phyloP scores from a whole-genome alignment of 2,329 filamentous ascomycete genomes.

The Fusarium sp. region DNA sequence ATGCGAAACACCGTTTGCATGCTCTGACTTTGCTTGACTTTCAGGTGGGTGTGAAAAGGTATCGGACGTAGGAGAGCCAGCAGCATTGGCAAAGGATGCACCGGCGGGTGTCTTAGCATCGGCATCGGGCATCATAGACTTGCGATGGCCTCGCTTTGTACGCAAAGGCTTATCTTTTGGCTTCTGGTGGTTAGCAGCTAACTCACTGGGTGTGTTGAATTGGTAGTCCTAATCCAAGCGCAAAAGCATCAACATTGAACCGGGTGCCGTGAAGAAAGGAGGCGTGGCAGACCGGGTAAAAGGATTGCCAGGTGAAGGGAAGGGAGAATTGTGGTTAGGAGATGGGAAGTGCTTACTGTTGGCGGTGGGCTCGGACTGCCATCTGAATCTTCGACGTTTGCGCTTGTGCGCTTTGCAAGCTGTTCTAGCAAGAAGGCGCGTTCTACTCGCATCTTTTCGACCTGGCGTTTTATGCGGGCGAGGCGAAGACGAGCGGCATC shows the following conservation, averaged over 20 bases:
- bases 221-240: constrained; percentile 49
- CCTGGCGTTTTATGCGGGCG: constrained; percentile 80
- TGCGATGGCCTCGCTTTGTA: constrained; percentile 77
- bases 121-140: constrained; percentile 61
- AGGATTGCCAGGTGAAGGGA: constrained; percentile 32
- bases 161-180: constrained; percentile 82
- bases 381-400: constrained; percentile 81
- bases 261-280: constrained; percentile 33
- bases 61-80: constrained; percentile 61
- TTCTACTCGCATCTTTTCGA: constrained; percentile 92
- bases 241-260: constrained; percentile 51
- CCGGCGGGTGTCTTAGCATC: constrained; percentile 55
- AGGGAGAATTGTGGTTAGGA: not conserved
- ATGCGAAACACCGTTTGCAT: constrained; percentile 56
- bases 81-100: constrained; percentile 61
- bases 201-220: constrained; percentile 48
- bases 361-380: constrained; percentile 83
- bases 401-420: constrained; percentile 77
- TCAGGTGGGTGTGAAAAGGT: constrained; percentile 52
- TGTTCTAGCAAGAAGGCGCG: constrained; percentile 80
- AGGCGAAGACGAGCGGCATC: constrained; percentile 84
- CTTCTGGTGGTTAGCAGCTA: constrained; percentile 59
- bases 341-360: constrained; percentile 70
- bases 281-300: constrained; percentile 29
- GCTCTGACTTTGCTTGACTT: constrained; percentile 46